Evolutionary conservation across 164 flowering plant genomes (phyloP).

Genomic region (Umbellularia californica): DNA sequence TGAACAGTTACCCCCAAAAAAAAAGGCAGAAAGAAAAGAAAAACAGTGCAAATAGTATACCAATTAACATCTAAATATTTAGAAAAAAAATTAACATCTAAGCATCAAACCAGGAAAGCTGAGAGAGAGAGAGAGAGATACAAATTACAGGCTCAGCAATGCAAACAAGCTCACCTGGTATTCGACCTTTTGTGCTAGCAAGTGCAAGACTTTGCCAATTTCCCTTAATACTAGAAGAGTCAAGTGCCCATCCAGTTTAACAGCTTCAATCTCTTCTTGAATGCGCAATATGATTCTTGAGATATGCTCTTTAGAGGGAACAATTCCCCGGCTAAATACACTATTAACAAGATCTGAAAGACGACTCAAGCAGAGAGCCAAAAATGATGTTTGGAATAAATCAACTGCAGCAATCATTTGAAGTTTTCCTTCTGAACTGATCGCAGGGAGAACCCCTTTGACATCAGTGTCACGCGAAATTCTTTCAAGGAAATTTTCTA

Average conservation of each 20-base stretch:
- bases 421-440: slow-evolving; percentile 65
- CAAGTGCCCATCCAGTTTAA: slow-evolving; percentile 74
- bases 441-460: slow-evolving; percentile 87
- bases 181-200: slow-evolving; percentile 83
- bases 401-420: slow-evolving; percentile 78
- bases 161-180: slow-evolving; percentile 63
- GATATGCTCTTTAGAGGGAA: slow-evolving; percentile 93
- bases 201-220: slow-evolving; percentile 70
- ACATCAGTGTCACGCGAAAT: slow-evolving; percentile 87
- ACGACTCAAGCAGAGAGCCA: slow-evolving; percentile 69
- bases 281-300: slow-evolving; percentile 63
- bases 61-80: background rate
- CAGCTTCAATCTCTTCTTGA: slow-evolving; percentile 95
- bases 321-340: slow-evolving; percentile 72
- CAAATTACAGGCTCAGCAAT: background rate
- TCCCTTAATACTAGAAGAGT: slow-evolving; percentile 86
- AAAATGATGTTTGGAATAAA: slow-evolving; percentile 79
- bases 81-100: background rate
- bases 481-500: slow-evolving; percentile 86
- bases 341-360: slow-evolving; percentile 80
- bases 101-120: background rate
- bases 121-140: background rate
- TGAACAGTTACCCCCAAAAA: background rate
- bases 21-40: background rate
- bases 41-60: background rate